These are phyloP conservation scores for Elasticomyces elasticus DNA, from an alignment of 495 filamentous ascomycete species.

Conservation along the genomic window DNA sequence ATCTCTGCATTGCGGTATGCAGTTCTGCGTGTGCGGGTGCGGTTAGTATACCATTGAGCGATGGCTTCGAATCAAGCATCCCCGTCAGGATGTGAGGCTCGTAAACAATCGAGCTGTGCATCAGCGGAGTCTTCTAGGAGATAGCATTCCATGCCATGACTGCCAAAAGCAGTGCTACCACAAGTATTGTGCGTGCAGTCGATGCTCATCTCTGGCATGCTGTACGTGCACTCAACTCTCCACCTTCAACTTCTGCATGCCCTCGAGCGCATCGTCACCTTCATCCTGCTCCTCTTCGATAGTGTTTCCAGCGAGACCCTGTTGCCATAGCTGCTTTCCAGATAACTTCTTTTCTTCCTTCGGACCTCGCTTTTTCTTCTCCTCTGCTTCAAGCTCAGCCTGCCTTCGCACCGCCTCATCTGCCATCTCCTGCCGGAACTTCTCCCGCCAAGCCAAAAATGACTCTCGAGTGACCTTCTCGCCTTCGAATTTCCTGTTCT, in stretches of 20 bases:
- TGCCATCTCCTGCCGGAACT: slow-evolving; percentile 70
- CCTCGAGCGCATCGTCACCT: slow-evolving; percentile 44
- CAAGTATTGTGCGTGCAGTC: too few species aligned
- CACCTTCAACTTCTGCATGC: slow-evolving; percentile 60
- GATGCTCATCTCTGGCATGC: too few species aligned
- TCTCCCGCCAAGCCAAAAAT: slow-evolving; percentile 71
- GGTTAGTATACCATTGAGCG: too few species aligned
- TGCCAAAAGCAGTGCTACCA: too few species aligned
- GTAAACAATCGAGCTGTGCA: too few species aligned
- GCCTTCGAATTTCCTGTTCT: slow-evolving; percentile 95
- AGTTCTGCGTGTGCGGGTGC: too few species aligned
- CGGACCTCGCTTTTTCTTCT: slow-evolving; percentile 56
- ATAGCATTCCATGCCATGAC: too few species aligned
- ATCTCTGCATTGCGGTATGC: too few species aligned
- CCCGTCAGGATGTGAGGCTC: too few species aligned
- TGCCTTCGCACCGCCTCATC: slow-evolving; percentile 51
- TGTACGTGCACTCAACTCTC: slow-evolving; percentile 30
- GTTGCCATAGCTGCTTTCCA: slow-evolving; percentile 76
- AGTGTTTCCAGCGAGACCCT: slow-evolving; percentile 61
- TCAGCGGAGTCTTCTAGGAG: background rate
- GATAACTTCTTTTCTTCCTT: slow-evolving; percentile 62
- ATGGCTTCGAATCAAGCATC: too few species aligned
- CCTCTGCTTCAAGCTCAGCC: slow-evolving; percentile 63
- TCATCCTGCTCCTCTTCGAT: slow-evolving; percentile 73
- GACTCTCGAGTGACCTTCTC: slow-evolving; percentile 72